Base-by-base conservation (phyloP, 768 basidiomycete species). In the Leccinum rimulosum region DNA sequence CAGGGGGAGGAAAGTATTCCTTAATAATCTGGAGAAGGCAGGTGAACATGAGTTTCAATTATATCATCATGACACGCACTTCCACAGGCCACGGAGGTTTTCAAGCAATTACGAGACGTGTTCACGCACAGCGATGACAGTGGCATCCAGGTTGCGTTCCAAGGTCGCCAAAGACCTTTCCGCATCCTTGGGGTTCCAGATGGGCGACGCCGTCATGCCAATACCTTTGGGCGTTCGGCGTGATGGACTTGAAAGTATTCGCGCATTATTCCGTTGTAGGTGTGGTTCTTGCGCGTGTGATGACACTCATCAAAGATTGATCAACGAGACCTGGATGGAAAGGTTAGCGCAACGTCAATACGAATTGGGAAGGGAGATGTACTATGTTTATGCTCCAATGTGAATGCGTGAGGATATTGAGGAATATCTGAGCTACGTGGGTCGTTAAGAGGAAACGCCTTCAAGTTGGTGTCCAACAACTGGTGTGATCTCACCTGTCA, bases 181-280 rank as follows among this genome's bases (percentile, higher is more conserved):
- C 0, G 91, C 84, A 54, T 91, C 82, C 61, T 83, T 87, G 12
- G 84, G 80, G 61, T 91, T 89, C 88, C 89, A 93, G 27, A 93
- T 85, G 0, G 93, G 93, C 17, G 91, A 93, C 0, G 94, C 94
- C 0, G 94, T 95, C 87, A 96, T 89, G 3, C 94, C 94, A 95
- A 91, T n/a, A 96, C 79, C 69, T 90, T 93, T 10, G 91, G 90
- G n/a, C 88, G 78, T 19, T 75, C 66, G 1, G 66, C 52, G 28
- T 45, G 66, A 43, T 74, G 78, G 48, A 70, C 76, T 55, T 77
- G 77, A 61, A 80, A 84, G 68, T 85, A 83, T 50, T 84, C 79
- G 19, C 76, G 75, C 82, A 86, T 82, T 57, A 86, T 81, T 19
- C 78, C 78, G 54, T 83, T 83, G 58, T 83, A 83, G 1, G 84